phyloP scores from a whole-genome alignment of 768 basidiomycete species.

The Pisolithus sp. region DNA sequence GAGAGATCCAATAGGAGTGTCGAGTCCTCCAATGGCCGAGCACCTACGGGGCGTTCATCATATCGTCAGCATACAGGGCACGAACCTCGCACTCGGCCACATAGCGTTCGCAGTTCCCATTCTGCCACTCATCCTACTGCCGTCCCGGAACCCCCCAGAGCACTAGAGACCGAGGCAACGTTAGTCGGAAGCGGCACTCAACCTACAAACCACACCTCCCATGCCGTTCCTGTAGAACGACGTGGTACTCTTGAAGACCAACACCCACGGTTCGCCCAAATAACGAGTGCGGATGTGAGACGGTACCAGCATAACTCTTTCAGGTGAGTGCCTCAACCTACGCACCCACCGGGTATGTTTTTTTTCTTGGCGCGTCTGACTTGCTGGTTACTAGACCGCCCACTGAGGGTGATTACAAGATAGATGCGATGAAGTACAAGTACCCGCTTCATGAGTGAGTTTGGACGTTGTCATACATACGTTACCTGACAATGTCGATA shows the following conservation, averaged over 20 bases:
- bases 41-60: constrained; percentile 17
- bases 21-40: constrained; percentile 9
- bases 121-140: neutral
- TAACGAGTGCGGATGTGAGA: constrained; percentile 6
- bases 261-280: constrained; percentile 10
- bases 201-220: neutral
- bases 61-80: constrained; percentile 17
- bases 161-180: neutral
- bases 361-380: neutral
- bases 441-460: constrained; percentile 8
- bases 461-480: no score
- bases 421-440: constrained; percentile 12
- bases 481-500: neutral
- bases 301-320: constrained; percentile 6
- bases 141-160: neutral
- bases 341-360: neutral
- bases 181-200: neutral
- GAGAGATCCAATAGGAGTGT: neutral
- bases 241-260: neutral
- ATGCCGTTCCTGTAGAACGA: constrained; percentile 1
- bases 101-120: neutral
- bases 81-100: constrained; percentile 5
- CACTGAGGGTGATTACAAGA: neutral
- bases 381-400: constrained; percentile 7
- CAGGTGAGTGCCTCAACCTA: neutral